Conservation (phyloP, 2,329 filamentous ascomycete species). For the Hypoxylon sp. region DNA sequence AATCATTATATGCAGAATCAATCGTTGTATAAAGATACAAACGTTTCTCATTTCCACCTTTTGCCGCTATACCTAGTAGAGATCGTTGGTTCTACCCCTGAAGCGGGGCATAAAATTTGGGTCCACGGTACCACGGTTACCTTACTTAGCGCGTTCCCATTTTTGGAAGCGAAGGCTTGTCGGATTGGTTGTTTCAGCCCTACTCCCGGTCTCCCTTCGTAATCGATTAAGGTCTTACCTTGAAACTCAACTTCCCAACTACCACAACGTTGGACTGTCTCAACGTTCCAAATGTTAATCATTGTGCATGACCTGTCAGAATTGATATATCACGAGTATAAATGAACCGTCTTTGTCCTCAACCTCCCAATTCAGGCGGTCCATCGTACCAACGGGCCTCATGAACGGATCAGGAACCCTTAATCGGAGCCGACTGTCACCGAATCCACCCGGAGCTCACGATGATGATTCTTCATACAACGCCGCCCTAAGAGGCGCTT, state of each 20-base stretch:
- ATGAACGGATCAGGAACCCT: constrained; percentile 49
- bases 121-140: background rate
- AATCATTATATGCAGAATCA: too few relatives aligned
- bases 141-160: constrained; percentile 24
- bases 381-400: constrained; percentile 42
- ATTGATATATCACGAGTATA: constrained; percentile 16
- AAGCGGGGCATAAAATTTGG: constrained; percentile 1
- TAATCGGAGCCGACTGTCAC: constrained; percentile 48
- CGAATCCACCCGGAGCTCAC: constrained; percentile 49
- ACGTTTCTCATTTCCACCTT: too few relatives aligned
- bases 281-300: background rate
- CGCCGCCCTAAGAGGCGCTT: constrained; percentile 66
- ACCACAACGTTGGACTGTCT: constrained; percentile 15
- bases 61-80: too few relatives aligned
- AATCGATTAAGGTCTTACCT: constrained; percentile 20
- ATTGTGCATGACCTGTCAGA: constrained; percentile 9
- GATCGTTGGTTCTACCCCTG: too few relatives aligned
- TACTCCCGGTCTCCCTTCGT: constrained; percentile 19
- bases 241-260: constrained; percentile 17
- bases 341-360: constrained; percentile 37
- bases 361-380: constrained; percentile 31
- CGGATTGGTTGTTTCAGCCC: constrained; percentile 39
- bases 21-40: too few relatives aligned
- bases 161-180: constrained; percentile 34
- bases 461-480: constrained; percentile 48